Percentiles rank a stretch among this genome's conserved stretches.
phyloP scores from a whole-genome alignment of 306 rosid genomes.

The Phaseolus lunatus region DNA sequence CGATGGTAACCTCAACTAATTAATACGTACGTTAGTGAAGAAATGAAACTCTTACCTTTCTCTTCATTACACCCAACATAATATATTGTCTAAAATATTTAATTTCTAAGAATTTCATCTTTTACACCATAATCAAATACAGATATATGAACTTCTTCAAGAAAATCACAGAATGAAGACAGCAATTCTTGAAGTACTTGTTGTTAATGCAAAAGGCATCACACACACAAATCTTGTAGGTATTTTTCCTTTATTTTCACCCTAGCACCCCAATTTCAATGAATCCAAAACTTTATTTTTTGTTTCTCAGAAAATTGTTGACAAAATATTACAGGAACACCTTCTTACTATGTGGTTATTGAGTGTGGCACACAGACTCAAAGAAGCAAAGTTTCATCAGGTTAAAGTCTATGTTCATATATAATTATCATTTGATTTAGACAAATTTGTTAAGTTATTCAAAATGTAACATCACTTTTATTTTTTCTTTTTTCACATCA shows the following conservation, averaged over 20 bases:
- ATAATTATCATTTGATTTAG: too few relatives aligned
- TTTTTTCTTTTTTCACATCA: too few relatives aligned
- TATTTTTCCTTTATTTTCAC: slow-evolving; percentile 34
- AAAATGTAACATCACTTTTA: too few relatives aligned
- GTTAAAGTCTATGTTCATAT: slow-evolving; percentile 40
- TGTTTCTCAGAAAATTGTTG: neutral
- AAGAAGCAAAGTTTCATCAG: slow-evolving; percentile 72
- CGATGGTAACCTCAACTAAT: slow-evolving; percentile 15
- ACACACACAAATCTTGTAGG: slow-evolving; percentile 71
- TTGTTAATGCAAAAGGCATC: slow-evolving; percentile 78
- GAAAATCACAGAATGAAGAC: slow-evolving; percentile 41
- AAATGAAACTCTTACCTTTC: slow-evolving; percentile 31
- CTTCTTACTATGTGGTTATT: slow-evolving; percentile 65
- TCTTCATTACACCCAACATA: neutral
- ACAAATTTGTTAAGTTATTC: too few relatives aligned
- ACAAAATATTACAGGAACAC: slow-evolving; percentile 54
- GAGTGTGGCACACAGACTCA: slow-evolving; percentile 63
- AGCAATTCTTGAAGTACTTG: slow-evolving; percentile 75
- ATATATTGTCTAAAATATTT: slow-evolving; percentile 16
- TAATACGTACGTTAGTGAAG: slow-evolving; percentile 18
- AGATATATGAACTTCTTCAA: neutral
- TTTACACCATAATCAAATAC: slow-evolving; percentile 12
- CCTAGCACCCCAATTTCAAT: neutral
- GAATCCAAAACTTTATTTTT: neutral
- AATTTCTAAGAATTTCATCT: slow-evolving; percentile 17